A percentile compares a stretch with the other conserved stretches of the same genome.
These are phyloP conservation scores for Thalassiosira oceanica DNA, from an alignment of 352 stramenopile species.

Conservation along the genomic window DNA sequence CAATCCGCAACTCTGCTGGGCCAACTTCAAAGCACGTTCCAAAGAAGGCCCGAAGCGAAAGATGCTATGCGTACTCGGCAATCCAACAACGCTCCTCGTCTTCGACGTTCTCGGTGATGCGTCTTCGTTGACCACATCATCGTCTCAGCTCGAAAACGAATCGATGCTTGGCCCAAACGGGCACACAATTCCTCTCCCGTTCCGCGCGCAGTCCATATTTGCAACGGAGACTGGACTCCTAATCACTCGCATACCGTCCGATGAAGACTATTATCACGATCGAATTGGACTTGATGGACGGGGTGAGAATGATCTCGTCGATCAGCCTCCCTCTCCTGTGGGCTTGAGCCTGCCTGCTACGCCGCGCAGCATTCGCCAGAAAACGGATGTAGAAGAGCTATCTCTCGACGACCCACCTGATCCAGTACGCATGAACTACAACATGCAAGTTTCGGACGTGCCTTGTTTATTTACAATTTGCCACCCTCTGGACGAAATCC, in stretches of 20 bases:
- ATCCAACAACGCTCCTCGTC: conserved; percentile 30
- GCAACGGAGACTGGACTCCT: conserved; percentile 25
- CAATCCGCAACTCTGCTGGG: conserved; percentile 43
- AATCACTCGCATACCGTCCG: conserved; percentile 9
- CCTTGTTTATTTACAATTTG: conserved; percentile 66
- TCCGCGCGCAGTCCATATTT: conserved; percentile 35
- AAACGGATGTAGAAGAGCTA: background rate
- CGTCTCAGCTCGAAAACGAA: conserved; percentile 4
- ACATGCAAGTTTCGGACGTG: conserved; percentile 4
- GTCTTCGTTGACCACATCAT: conserved; percentile 7
- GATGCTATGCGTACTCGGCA: conserved; percentile 42
- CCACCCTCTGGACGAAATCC: conserved; percentile 74
- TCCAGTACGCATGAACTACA: background rate
- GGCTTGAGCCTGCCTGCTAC: background rate
- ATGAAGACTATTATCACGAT: conserved; percentile 17
- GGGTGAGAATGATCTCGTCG: background rate
- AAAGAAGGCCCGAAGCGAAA: conserved; percentile 8
- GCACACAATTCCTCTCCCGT: conserved; percentile 38
- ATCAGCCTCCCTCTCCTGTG: background rate
- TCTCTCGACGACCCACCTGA: conserved; percentile 1
- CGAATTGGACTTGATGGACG: conserved; percentile 6
- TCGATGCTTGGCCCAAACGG: conserved; percentile 6
- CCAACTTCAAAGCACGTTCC: conserved; percentile 18
- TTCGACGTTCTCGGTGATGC: conserved; percentile 44
- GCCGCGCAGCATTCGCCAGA: background rate